Conservation (phyloP, 176 grass and related monocot species). For the Oryza nivara region DNA sequence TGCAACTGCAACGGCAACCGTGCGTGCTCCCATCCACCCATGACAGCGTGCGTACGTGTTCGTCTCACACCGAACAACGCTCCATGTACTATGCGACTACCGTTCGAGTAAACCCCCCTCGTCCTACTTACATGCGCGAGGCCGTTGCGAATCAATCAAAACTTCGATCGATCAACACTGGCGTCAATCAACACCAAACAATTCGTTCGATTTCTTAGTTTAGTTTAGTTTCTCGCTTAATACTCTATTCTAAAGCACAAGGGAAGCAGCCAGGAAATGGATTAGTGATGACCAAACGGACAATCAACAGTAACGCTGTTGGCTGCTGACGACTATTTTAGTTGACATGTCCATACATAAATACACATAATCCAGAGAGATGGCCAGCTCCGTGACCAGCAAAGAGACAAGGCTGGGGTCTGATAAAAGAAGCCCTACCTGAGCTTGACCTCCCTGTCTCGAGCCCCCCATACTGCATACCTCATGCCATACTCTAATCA, state of each 20-base stretch:
- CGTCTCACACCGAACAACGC: no score
- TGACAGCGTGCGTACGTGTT: no score
- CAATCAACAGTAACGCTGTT: neutral
- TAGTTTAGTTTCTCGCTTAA: neutral
- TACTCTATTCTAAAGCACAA: neutral
- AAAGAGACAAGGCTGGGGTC: slow-evolving; percentile 39
- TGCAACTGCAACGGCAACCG: no score
- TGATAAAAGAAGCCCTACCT: slow-evolving; percentile 40
- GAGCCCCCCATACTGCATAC: slow-evolving; percentile 39
- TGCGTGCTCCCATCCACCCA: no score
- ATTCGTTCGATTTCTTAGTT: neutral
- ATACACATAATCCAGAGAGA: neutral
- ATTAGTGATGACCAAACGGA: neutral
- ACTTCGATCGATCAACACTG: neutral
- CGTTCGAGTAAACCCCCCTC: slow-evolving; percentile 13
- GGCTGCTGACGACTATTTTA: slow-evolving; percentile 25
- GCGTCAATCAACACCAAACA: neutral
- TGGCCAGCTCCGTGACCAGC: slow-evolving; percentile 37
- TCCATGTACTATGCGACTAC: slow-evolving; percentile 11
- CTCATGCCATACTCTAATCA: slow-evolving; percentile 31
- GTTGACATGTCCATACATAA: neutral
- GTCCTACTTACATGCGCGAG: no score
- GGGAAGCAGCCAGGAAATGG: neutral
- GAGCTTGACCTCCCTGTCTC: slow-evolving; percentile 47
- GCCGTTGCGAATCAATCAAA: neutral